Evolutionary conservation across 495 filamentous ascomycete species (phyloP).

Genomic region (Cetradonia linearis): DNA sequence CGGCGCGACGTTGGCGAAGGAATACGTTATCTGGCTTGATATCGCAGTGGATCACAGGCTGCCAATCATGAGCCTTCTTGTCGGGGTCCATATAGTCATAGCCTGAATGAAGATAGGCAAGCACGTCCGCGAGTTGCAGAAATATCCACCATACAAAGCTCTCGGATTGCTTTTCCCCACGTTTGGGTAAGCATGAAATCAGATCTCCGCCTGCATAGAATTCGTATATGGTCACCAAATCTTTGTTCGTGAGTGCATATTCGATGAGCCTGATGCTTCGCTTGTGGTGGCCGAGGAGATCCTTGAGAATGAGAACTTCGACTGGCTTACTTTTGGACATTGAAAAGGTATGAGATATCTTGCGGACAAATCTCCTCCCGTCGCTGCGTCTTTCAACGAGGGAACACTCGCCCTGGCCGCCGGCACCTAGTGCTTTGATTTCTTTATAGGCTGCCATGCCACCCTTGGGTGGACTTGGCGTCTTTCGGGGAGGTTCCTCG

Average conservation of each 20-base stretch:
- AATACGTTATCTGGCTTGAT: slow-evolving; percentile 5
- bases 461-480: background rate
- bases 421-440: background rate
- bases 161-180: background rate
- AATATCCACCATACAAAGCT: background rate
- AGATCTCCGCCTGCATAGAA: slow-evolving; percentile 5
- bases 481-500: background rate
- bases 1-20: background rate
- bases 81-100: background rate
- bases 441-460: background rate
- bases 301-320: background rate
- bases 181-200: background rate
- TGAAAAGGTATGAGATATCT: background rate
- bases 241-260: background rate
- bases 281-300: background rate
- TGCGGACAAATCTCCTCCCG: background rate
- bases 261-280: background rate
- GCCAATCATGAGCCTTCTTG: background rate
- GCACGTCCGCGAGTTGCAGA: background rate
- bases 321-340: background rate
- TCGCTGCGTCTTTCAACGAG: background rate
- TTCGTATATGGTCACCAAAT: background rate
- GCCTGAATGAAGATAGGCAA: background rate
- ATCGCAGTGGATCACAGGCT: background rate
- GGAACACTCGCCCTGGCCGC: background rate